phyloP scores from a whole-genome alignment of 371 early-diverging fungal species.

The Basidiobolus meristosporus region DNA sequence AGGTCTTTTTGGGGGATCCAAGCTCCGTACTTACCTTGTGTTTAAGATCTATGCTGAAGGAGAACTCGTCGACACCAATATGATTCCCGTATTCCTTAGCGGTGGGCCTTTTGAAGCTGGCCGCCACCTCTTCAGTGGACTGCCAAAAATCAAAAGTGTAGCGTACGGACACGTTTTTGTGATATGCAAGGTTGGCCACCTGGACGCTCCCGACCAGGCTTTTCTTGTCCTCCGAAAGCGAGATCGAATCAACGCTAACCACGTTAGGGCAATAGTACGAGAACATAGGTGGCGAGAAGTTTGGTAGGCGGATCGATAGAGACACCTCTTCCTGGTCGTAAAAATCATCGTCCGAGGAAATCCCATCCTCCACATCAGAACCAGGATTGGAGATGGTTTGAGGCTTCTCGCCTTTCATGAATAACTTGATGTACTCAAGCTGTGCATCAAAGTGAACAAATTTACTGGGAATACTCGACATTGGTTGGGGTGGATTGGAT shows the following conservation, averaged over 20 bases:
- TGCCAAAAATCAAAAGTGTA: slow-evolving; percentile 7
- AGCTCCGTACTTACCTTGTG: too few relatives aligned
- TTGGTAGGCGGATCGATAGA: not conserved
- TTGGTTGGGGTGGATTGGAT: not conserved
- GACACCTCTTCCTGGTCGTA: too few relatives aligned
- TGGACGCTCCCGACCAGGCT: not conserved
- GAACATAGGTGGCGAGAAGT: not conserved
- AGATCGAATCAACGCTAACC: not conserved
- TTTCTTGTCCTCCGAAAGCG: not conserved
- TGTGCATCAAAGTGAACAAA: not conserved
- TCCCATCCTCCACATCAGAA: too few relatives aligned
- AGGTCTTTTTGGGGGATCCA: not conserved
- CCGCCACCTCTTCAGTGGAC: slow-evolving; percentile 1
- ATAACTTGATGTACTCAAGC: not conserved
- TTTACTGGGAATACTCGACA: not conserved
- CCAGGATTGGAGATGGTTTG: not conserved
- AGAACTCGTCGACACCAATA: too few relatives aligned
- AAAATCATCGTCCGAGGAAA: too few relatives aligned
- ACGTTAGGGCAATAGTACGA: not conserved
- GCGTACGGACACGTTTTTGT: slow-evolving; percentile 6
- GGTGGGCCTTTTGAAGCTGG: not conserved
- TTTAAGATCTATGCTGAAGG: too few relatives aligned
- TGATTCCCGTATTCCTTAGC: not conserved
- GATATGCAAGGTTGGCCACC: slow-evolving; percentile 6
- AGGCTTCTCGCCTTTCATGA: not conserved